These are phyloP conservation scores for Bauhinia variegata DNA, from an alignment of 306 rosid species.

Conservation along the genomic window DNA sequence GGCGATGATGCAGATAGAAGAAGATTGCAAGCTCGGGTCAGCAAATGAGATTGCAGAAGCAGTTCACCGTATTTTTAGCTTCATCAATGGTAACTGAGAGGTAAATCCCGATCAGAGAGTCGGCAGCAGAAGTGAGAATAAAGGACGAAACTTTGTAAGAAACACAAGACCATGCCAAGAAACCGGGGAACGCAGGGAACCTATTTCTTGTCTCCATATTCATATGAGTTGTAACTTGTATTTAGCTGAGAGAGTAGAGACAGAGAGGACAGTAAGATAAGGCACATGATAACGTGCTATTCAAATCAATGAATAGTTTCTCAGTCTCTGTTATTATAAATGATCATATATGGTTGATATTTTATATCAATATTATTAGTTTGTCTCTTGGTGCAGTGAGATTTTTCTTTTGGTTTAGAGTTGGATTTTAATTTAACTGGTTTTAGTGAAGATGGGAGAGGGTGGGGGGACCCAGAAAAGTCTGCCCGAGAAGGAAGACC, in stretches of 20 bases:
- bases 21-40: slow-evolving; percentile 71
- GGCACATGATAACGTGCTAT: slow-evolving; percentile 29
- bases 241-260: slow-evolving; percentile 21
- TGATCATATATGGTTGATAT: neutral
- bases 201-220: slow-evolving; percentile 36
- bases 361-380: slow-evolving; percentile 1
- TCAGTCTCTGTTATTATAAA: slow-evolving; percentile 5
- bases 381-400: slow-evolving; percentile 6
- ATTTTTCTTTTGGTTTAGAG: neutral
- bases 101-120: slow-evolving; percentile 8
- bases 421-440: neutral
- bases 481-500: slow-evolving; percentile 27
- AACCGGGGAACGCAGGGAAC: slow-evolving; percentile 52
- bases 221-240: slow-evolving; percentile 43
- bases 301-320: slow-evolving; percentile 2
- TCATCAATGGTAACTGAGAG: slow-evolving; percentile 55
- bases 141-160: slow-evolving; percentile 22
- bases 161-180: slow-evolving; percentile 28
- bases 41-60: slow-evolving; percentile 79
- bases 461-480: slow-evolving; percentile 38
- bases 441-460: slow-evolving; percentile 13
- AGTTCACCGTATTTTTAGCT: slow-evolving; percentile 70
- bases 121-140: neutral
- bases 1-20: slow-evolving; percentile 75
- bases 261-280: neutral